phyloP scores from a whole-genome alignment of 1,284 basidiomycete species.

The Cutaneotrichosporon cavernicola region DNA sequence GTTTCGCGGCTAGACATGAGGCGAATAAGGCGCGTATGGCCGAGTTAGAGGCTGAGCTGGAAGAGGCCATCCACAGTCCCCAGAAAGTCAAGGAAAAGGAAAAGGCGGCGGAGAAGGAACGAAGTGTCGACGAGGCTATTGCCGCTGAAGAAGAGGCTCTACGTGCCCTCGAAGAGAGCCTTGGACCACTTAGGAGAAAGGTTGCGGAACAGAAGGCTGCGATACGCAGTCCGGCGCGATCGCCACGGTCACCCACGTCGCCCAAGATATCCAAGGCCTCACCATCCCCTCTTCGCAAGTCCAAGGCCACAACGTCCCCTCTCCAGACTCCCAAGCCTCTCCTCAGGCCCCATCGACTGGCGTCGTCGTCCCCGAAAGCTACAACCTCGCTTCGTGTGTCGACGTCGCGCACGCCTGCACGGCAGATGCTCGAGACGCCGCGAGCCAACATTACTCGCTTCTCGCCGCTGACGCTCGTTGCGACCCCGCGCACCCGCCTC shows the following conservation, averaged over 20 bases:
- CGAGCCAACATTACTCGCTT: slow-evolving; percentile 19
- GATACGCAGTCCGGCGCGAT: background rate
- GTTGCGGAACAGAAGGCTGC: slow-evolving; percentile 1
- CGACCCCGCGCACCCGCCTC: slow-evolving; percentile 1
- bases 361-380: background rate
- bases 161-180: slow-evolving; percentile 35
- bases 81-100: background rate
- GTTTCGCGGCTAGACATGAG: slow-evolving; percentile 37
- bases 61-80: slow-evolving; percentile 28
- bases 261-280: slow-evolving; percentile 2
- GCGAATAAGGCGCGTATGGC: slow-evolving; percentile 36
- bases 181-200: slow-evolving; percentile 31
- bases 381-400: background rate
- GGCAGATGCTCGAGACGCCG: slow-evolving; percentile 39
- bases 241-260: slow-evolving; percentile 2
- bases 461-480: slow-evolving; percentile 3
- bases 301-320: background rate
- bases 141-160: slow-evolving; percentile 48
- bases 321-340: background rate
- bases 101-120: background rate
- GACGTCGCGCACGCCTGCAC: slow-evolving; percentile 13
- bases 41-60: slow-evolving; percentile 43
- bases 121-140: slow-evolving; percentile 41
- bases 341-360: background rate
- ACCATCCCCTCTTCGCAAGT: background rate